These are phyloP conservation scores for Alternaria sp. DNA, from an alignment of 2,329 filamentous ascomycete species.

Conservation along the genomic window DNA sequence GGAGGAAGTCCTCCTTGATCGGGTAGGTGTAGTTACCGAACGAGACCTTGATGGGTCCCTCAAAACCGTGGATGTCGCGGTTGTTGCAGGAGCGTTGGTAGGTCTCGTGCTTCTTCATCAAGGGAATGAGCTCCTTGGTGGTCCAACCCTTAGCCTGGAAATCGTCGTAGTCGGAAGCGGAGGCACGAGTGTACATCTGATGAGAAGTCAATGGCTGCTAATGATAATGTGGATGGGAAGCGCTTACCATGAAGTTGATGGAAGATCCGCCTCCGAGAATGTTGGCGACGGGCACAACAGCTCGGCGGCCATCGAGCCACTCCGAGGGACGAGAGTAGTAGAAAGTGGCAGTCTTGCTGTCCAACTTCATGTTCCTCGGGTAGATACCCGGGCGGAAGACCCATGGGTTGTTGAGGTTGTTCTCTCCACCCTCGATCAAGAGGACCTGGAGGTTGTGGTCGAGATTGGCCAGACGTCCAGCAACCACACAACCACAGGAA, in stretches of 20 bases:
- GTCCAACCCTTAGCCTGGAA: constrained; percentile 82
- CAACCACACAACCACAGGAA: constrained; percentile 63
- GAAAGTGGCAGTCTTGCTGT: constrained; percentile 82
- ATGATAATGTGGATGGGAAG: too few relatives aligned
- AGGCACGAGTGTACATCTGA: constrained; percentile 77
- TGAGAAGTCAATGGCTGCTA: background rate
- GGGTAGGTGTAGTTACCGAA: constrained; percentile 82
- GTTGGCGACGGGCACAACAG: constrained; percentile 76
- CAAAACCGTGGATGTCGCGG: constrained; percentile 74
- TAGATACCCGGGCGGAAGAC: constrained; percentile 78
- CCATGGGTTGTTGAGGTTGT: constrained; percentile 78
- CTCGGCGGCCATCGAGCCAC: constrained; percentile 72
- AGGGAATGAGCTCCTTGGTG: constrained; percentile 74
- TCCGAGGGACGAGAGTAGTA: constrained; percentile 79
- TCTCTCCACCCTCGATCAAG: constrained; percentile 74
- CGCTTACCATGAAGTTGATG: constrained; percentile 75
- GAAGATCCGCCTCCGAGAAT: constrained; percentile 74
- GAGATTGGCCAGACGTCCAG: constrained; percentile 70
- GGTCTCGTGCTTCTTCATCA: constrained; percentile 83
- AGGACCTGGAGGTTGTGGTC: constrained; percentile 76
- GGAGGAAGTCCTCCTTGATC: constrained; percentile 80
- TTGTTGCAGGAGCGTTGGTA: constrained; percentile 66
- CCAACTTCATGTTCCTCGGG: constrained; percentile 78
- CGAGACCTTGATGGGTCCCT: constrained; percentile 82
- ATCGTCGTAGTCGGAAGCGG: constrained; percentile 76